A percentile compares a stretch with the other conserved stretches of the same genome.
These are phyloP conservation scores for Eutypa lata DNA, from an alignment of 2,329 filamentous ascomycete species.

Conservation along the genomic window DNA sequence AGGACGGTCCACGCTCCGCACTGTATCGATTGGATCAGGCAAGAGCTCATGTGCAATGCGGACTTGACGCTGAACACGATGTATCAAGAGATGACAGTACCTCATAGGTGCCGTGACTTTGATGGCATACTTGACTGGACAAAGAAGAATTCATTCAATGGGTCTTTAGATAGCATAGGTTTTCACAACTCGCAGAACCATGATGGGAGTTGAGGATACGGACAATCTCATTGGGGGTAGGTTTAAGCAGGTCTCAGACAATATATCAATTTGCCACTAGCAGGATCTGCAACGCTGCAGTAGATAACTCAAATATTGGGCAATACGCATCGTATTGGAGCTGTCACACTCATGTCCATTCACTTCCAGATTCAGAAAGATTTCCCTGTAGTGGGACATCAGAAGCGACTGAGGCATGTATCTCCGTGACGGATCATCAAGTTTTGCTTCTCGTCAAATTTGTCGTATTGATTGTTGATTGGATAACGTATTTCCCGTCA, in stretches of 20 bases:
- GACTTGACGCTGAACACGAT: background rate
- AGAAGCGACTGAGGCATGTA: background rate
- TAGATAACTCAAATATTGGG: background rate
- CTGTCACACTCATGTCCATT: background rate
- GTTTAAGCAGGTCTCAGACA: background rate
- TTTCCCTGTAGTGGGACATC: background rate
- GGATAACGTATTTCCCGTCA: background rate
- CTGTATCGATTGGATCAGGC: background rate
- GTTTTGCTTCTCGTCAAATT: background rate
- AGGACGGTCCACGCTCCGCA: background rate
- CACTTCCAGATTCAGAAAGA: background rate
- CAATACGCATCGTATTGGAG: background rate
- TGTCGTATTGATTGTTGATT: background rate
- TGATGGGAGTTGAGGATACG: background rate
- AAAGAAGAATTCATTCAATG: background rate
- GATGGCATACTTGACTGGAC: background rate
- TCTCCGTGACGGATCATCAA: background rate
- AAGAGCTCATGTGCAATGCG: background rate
- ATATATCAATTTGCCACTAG: background rate
- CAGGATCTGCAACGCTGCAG: too few relatives aligned
- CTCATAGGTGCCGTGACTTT: background rate
- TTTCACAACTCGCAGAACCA: background rate
- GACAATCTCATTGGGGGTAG: background rate
- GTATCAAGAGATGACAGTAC: background rate
- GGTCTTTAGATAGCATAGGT: background rate